phyloP scores from a whole-genome alignment of 768 basidiomycete species.

The Boletus rubescentipes region DNA sequence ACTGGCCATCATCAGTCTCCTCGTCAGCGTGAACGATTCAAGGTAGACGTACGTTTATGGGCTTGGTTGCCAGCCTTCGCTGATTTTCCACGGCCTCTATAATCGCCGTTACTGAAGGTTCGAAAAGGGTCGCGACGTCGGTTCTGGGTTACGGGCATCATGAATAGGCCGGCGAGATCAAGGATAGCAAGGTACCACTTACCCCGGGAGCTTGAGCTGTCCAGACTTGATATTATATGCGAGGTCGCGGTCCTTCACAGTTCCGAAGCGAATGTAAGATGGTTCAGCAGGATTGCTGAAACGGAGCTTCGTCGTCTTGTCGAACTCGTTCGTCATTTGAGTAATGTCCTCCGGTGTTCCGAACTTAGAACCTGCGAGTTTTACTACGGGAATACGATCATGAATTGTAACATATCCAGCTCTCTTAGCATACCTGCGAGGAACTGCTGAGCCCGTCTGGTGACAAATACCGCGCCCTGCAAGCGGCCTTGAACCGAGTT shows the following conservation, averaged over 20 bases:
- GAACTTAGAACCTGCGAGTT: slow-evolving; percentile 41
- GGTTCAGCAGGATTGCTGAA: slow-evolving; percentile 41
- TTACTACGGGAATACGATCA: slow-evolving; percentile 29
- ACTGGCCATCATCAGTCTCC: slow-evolving; percentile 16
- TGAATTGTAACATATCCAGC: not conserved
- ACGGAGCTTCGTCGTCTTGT: slow-evolving; percentile 46
- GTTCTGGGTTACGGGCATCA: slow-evolving; percentile 10
- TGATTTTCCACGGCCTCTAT: slow-evolving; percentile 28
- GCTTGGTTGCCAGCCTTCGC: slow-evolving; percentile 13
- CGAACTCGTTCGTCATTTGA: slow-evolving; percentile 44
- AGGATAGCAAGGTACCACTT: not conserved
- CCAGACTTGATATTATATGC: slow-evolving; percentile 44
- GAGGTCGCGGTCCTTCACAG: slow-evolving; percentile 40
- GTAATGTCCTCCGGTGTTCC: slow-evolving; percentile 39
- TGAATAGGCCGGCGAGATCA: not conserved
- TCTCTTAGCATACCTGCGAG: slow-evolving; percentile 35
- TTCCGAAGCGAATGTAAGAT: slow-evolving; percentile 50
- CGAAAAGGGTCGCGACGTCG: slow-evolving; percentile 32
- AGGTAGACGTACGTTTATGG: slow-evolving; percentile 25
- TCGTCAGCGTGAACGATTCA: not conserved
- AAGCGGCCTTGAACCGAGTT: slow-evolving; percentile 41
- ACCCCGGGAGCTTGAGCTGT: slow-evolving; percentile 44
- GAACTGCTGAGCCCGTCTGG: slow-evolving; percentile 39
- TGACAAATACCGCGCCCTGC: slow-evolving; percentile 53
- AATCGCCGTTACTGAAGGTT: slow-evolving; percentile 25